A percentile compares a stretch with the other conserved stretches of the same genome.
Conservation (phyloP, 2,329 filamentous ascomycete genomes). For the Claviceps cyperi region DNA sequence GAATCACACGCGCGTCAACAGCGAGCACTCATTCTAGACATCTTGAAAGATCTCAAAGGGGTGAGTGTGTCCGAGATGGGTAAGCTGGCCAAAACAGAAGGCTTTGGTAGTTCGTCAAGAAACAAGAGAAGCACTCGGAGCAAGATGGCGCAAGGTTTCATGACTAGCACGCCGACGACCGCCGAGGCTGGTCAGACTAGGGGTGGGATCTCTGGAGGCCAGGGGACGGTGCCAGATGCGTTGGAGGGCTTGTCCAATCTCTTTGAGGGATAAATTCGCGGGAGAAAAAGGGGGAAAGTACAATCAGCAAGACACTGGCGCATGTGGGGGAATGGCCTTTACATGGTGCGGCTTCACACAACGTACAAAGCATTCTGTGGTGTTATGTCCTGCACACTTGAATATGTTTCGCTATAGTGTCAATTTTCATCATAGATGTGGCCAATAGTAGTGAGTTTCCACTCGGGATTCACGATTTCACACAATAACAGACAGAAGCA, state of each 20-base stretch:
- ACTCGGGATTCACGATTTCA: background rate
- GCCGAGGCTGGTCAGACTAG: constrained; percentile 15
- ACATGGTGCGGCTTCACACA: too few relatives aligned
- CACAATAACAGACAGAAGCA: background rate
- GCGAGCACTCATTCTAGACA: constrained; percentile 64
- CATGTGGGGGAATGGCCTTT: too few relatives aligned
- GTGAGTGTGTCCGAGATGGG: constrained; percentile 90
- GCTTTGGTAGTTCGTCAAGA: constrained; percentile 16
- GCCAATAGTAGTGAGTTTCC: background rate
- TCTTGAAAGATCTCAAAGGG: constrained; percentile 75
- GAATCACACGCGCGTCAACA: constrained; percentile 57
- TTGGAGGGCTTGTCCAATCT: constrained; percentile 41
- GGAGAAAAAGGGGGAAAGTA: background rate
- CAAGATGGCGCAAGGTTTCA: constrained; percentile 51
- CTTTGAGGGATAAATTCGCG: constrained; percentile 23
- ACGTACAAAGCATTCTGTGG: background rate
- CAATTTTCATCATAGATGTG: background rate
- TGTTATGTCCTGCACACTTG: background rate
- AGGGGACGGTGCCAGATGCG: constrained; percentile 31
- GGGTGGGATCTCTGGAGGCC: constrained; percentile 13
- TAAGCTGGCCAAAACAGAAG: constrained; percentile 49
- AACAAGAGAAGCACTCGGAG: constrained; percentile 16
- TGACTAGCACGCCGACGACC: constrained; percentile 36
- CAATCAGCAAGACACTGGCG: too few relatives aligned
- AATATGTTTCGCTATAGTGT: background rate